Percentiles rank a stretch among this genome's conserved stretches.
Conservation (phyloP, 2,329 filamentous ascomycete species). For the Fusarium fracticaudum region DNA sequence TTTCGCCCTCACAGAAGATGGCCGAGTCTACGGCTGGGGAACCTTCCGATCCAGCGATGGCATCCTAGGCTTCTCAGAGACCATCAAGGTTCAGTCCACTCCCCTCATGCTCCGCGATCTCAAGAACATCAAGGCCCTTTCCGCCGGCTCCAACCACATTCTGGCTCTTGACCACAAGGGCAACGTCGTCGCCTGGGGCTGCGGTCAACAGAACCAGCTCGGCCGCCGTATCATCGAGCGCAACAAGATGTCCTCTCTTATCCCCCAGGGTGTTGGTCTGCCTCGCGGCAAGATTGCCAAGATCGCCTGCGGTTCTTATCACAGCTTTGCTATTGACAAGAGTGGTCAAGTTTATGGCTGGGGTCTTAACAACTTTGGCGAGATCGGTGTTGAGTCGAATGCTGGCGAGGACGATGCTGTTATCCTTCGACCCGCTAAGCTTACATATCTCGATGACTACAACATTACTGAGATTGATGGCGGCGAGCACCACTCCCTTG, state of each 20-base stretch:
- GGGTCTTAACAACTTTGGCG: conserved; percentile 88
- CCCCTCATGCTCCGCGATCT: conserved; percentile 68
- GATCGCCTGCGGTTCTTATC: conserved; percentile 75
- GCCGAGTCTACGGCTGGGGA: conserved; percentile 84
- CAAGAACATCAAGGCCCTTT: conserved; percentile 71
- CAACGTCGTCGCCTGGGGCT: conserved; percentile 76
- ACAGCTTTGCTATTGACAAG: conserved; percentile 81
- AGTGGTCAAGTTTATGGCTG: conserved; percentile 79
- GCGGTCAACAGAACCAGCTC: conserved; percentile 73
- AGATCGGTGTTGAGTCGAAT: conserved; percentile 74
- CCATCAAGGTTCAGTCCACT: conserved; percentile 59
- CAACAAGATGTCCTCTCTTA: conserved; percentile 69
- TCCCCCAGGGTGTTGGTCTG: conserved; percentile 66
- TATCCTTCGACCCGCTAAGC: conserved; percentile 75
- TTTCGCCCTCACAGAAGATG: conserved; percentile 79
- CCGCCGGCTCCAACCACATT: conserved; percentile 76
- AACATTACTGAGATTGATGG: conserved; percentile 76
- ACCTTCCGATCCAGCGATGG: conserved; percentile 76
- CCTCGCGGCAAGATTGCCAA: conserved; percentile 67
- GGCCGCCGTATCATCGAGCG: conserved; percentile 69
- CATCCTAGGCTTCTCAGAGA: conserved; percentile 70
- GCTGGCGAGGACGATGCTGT: conserved; percentile 66
- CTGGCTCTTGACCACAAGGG: conserved; percentile 73
- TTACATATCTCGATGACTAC: conserved; percentile 70
- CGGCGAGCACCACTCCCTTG: conserved; percentile 78